Evolutionary conservation across 805 yeast genomes (phyloP), one percentile per base, ranked within the genome.

Genomic region (Diddensiella caesifluorescens): DNA sequence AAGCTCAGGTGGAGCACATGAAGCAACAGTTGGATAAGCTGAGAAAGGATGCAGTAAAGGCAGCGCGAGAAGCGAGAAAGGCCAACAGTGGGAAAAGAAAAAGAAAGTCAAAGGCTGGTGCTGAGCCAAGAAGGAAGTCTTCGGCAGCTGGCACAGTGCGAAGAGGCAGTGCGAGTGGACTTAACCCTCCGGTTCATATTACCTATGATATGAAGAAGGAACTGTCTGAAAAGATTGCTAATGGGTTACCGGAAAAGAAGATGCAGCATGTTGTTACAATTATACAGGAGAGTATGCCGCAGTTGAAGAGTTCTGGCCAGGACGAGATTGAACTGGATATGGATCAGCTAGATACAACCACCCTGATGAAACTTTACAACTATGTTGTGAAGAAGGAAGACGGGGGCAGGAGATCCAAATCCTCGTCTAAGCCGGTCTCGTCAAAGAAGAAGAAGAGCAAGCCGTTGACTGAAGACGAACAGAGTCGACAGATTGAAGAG

Each of bases 201-300:
- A 85, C 96, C 0, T 92, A 86, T 60, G 97, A 89, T 57, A 90
- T 90, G 97, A 92, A 92, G 74, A 85, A 86, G 60, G 92, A 87
- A 61, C 80, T 92, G 45, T 78, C 88, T 42, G 97, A 88, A 57
- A 80, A 80, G 52, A 89, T 92, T 60, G 79, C 81, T 39, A 79
- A 78, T 45, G 65, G 80, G 49, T 60, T 74, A 38, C 75, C 87
- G 33, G 94, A 88, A 51, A 78, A 81, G 62, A 86, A 85, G 66
- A 68, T 90, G 54, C 84, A 81, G 53, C 82, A 83, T 46, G 95
- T 88, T 25, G 74, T 90, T 48, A 77, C 83, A 39, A 87, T 92
- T 48, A 87, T 92, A 51, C 83, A 83, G 57, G 92, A 84, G 61
- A 72, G 80, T 39, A 70, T 80, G 74, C 79, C 80, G 3, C 83